Evolutionary conservation across 768 basidiomycete genomes (phyloP), one percentile per base, ranked within the genome.

Genomic region (Hysterangium stoloniferum): DNA sequence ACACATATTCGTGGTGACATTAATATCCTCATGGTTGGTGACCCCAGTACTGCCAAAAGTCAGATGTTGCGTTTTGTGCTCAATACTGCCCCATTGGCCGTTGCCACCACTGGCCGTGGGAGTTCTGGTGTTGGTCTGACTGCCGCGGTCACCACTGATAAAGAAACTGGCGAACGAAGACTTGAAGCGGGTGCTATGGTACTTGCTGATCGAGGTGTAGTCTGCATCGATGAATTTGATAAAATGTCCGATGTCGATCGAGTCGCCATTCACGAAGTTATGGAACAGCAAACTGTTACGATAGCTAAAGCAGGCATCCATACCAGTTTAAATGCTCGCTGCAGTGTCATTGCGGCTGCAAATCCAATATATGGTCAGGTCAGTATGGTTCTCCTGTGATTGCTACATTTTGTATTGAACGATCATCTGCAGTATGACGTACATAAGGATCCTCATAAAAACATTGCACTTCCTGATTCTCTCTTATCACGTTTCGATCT

Each of bases 151-250:
- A 99, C 96, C 19, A 96, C 88, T 6, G 96, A 99, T 69, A 88
- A 87, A 65, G 96, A 99, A 62, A 98, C 96, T 13, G 95, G 94
- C 47, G 96, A 99, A 63, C 81, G 96, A 53, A 74, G 96, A 55
- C 78, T 99, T 45, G 96, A 99, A 71, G 96, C 96, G 3, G 96
- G 96, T 37, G 96, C 96, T 11, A 99, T 99, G 96, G 96, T 99
- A 48, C 83, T 99, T 53, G 96, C 96, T 25, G 96, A 99, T 67
- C 83, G 95, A 58, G 96, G 96, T 15, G 93, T 99, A 19, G 95
- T 99, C 38, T 99, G 96, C 66, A 98, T 99, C 59, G 96, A 99
- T 67, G 96, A 99, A 68, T 99, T 99, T 62, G 96, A 99, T 77
- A 99, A 99, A 67, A 98, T 99, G 96, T 94, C 91, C 24, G 96